phyloP scores from a whole-genome alignment of 192 early-diverging fungal genomes.

The Funneliformis mosseae region DNA sequence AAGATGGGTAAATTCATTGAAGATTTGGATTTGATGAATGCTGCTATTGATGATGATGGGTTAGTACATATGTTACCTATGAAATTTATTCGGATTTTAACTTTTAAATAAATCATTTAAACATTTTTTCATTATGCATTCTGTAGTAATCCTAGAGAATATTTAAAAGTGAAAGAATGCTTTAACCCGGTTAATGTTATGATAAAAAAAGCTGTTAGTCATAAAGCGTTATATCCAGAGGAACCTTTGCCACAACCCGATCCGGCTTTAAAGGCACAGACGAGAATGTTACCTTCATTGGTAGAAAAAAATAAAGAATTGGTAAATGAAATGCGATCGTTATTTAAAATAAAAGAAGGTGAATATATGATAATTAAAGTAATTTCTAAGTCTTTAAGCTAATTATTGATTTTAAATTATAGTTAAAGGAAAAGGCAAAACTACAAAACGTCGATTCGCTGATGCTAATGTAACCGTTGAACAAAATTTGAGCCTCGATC shows the following conservation, averaged over 20 bases:
- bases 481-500: slow-evolving; percentile 11
- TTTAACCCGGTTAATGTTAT: slow-evolving; percentile 67
- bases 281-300: slow-evolving; percentile 49
- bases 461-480: slow-evolving; percentile 22
- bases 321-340: slow-evolving; percentile 46
- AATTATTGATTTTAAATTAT: neutral
- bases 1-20: slow-evolving; percentile 59
- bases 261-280: slow-evolving; percentile 46
- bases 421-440: slow-evolving; percentile 40
- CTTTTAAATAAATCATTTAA: neutral
- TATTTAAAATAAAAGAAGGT: slow-evolving; percentile 63
- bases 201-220: slow-evolving; percentile 57
- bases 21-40: slow-evolving; percentile 60
- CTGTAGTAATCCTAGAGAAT: slow-evolving; percentile 46
- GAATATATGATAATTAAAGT: neutral
- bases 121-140: neutral
- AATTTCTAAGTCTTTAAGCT: neutral
- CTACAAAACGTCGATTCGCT: slow-evolving; percentile 32
- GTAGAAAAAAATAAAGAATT: slow-evolving; percentile 45
- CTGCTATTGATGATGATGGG: slow-evolving; percentile 48
- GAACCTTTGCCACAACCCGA: slow-evolving; percentile 55
- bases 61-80: slow-evolving; percentile 34
- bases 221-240: slow-evolving; percentile 60
- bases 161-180: slow-evolving; percentile 51
- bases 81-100: neutral